Base-by-base conservation (phyloP, 805 yeast species). In the Cyberlindnera misumaiensis region DNA sequence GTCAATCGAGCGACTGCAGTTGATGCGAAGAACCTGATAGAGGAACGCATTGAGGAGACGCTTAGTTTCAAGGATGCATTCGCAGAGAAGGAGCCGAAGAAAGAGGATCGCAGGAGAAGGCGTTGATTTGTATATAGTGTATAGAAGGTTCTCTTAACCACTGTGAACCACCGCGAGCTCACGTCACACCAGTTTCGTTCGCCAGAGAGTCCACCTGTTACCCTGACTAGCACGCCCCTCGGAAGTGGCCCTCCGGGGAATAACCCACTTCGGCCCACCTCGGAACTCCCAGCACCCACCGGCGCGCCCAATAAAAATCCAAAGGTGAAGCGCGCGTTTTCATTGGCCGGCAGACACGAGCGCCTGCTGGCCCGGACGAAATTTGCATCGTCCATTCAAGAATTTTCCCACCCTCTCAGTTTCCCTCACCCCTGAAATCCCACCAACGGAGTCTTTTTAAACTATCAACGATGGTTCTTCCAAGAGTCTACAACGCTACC, bases 1-100 rank as follows among this genome's bases (percentile, higher is more conserved):
- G 73, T 83, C 13, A 96, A 87, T 57, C 67, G 77, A 12, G 84
- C 80, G 42, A 73, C 86, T 34, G 95, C 95, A 0, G 56, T 60
- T 17, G 84, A 83, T 39, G 59, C 86, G 49, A 83, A 83, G 55
- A 64, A 73, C 22, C 60, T 84, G 43, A 76, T 87, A 37, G 96
- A 89, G 43, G 49, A 63, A 44, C 60, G 59, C 31, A 67, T 68
- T 28, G 67, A 66, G 42, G 65, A 60, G 33, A 59, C 61, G 30
- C 46, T 66, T n/a, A 42, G 46, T 35, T 12, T 29, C 41, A 38
- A 29, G 30, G 39, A 32, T 36, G 36, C 27, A 25, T 10, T 10
- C 14, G 26, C 12, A 11, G 24, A 33, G 24, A 22, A 26, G 28
- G 27, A 20, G 8, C 24, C 8, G 5, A 8, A 5, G 8, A 20